phyloP scores from a whole-genome alignment of 2,329 filamentous ascomycete genomes.

The Lachnellula occidentalis region DNA sequence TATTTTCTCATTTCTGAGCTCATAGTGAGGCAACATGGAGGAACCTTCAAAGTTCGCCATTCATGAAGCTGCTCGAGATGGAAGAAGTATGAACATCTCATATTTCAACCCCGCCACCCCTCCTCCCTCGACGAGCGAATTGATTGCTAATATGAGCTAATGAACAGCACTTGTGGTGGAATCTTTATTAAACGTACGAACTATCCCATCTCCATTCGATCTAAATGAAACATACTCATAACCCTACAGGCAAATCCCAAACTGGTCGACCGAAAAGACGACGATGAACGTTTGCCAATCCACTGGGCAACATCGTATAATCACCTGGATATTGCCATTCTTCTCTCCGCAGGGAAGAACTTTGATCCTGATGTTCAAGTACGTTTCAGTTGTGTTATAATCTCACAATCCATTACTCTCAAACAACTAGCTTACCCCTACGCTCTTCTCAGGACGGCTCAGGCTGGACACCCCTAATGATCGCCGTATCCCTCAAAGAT shows the following conservation, averaged over 20 bases:
- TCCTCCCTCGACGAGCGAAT: background rate
- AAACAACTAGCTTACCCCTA: background rate
- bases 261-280: slow-evolving; percentile 66
- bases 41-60: slow-evolving; percentile 67
- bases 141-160: slow-evolving; percentile 20
- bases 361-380: slow-evolving; percentile 85
- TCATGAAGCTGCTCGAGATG: slow-evolving; percentile 81
- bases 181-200: slow-evolving; percentile 61
- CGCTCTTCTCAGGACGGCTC: slow-evolving; percentile 54
- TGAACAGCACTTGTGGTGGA: slow-evolving; percentile 62
- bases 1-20: background rate
- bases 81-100: slow-evolving; percentile 56
- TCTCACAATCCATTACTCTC: background rate
- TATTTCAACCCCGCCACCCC: slow-evolving; percentile 10
- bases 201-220: background rate
- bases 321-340: slow-evolving; percentile 64
- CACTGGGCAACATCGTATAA: slow-evolving; percentile 94
- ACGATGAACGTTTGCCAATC: slow-evolving; percentile 82
- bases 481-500: slow-evolving; percentile 69
- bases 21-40: slow-evolving; percentile 20
- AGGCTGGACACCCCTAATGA: slow-evolving; percentile 83
- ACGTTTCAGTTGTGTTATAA: slow-evolving; percentile 5
- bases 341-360: slow-evolving; percentile 62
- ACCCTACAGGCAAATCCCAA: slow-evolving; percentile 66
- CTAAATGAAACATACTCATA: slow-evolving; percentile 4